Evolutionary conservation across 2,329 filamentous ascomycete species (phyloP), one percentile per base, ranked within the genome.

Genomic region (Trichoderma afroharzianum): DNA sequence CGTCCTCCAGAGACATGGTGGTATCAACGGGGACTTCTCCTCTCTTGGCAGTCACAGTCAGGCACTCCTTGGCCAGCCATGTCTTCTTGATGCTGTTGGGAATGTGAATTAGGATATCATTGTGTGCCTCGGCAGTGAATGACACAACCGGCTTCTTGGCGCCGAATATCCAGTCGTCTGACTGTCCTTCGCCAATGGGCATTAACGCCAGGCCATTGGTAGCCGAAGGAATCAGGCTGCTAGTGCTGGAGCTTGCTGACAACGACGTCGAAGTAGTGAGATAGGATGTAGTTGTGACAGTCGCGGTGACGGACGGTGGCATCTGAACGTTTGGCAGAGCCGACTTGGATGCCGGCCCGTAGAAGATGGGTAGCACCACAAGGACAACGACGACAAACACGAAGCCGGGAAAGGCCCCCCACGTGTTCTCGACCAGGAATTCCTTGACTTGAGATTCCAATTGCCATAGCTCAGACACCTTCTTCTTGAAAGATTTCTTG

Each of bases 31-130:
- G 79, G 39, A 81, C 76, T 15, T 83, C 81, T 4, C 82, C 85
- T 57, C 88, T 85, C 53, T 83, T 85, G 28, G 89, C 86, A 28
- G 86, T 84, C 67, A 91, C 84, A 66, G 84, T 82, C 72, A 91
- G 84, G 36, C 88, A 88, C 36, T 87, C 85, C 75, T 85, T 88
- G 4, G 84, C 82, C 59, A 89, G 82, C 88, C 88, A 90, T 30
- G 81, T 58, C 83, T 83, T 78, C 85, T 90, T 76, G 82, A 85
- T 59, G 77, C 80, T 62, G 47, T 82, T 80, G 3, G 87, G 85
- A 14, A 90, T 85, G 64, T 83, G 85, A 64, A 90, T 83, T 64
- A 89, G 77, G 33, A 90, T 85, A 72, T 88, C 84, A 69, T 85
- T 84, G 68, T 82, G 81, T 71, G 85, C 82, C 63, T 78, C 72